A percentile compares a stretch with the other conserved stretches of the same genome.
These are phyloP conservation scores for Bacidia gigantensis DNA, from an alignment of 495 filamentous ascomycete species.

Conservation along the genomic window DNA sequence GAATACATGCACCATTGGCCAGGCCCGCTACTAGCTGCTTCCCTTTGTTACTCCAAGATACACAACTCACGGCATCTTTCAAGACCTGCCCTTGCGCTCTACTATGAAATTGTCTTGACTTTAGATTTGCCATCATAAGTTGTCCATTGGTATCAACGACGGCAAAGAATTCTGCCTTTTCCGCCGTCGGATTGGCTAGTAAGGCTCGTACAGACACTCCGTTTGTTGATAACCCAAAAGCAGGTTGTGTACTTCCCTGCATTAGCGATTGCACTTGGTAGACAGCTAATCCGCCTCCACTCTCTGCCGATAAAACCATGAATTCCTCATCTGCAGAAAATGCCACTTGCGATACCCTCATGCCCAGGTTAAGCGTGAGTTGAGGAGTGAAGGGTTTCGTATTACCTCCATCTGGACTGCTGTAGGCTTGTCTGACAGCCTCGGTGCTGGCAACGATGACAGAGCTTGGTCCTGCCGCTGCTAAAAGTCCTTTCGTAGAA, in stretches of 20 bases:
- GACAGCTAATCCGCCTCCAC: constrained; percentile 67
- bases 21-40: constrained; percentile 88
- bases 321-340: constrained; percentile 79
- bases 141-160: constrained; percentile 68
- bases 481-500: constrained; percentile 64
- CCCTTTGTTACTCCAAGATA: constrained; percentile 83
- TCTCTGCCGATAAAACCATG: constrained; percentile 70
- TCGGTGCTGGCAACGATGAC: constrained; percentile 67
- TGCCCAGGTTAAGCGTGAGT: constrained; percentile 53
- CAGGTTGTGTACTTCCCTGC: constrained; percentile 48
- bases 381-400: constrained; percentile 61
- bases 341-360: constrained; percentile 72
- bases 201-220: constrained; percentile 59
- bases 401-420: constrained; percentile 43
- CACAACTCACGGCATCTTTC: constrained; percentile 63
- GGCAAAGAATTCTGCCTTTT: constrained; percentile 52
- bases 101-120: constrained; percentile 43
- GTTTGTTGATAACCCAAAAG: constrained; percentile 65
- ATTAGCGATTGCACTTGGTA: constrained; percentile 57
- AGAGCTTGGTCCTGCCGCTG: constrained; percentile 71
- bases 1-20: constrained; percentile 62
- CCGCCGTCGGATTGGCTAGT: constrained; percentile 64
- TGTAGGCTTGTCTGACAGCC: constrained; percentile 62
- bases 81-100: constrained; percentile 52
- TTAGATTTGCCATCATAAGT: constrained; percentile 70